Conservation (phyloP, 495 filamentous ascomycete species). For the Aspergillus mulundensis region DNA sequence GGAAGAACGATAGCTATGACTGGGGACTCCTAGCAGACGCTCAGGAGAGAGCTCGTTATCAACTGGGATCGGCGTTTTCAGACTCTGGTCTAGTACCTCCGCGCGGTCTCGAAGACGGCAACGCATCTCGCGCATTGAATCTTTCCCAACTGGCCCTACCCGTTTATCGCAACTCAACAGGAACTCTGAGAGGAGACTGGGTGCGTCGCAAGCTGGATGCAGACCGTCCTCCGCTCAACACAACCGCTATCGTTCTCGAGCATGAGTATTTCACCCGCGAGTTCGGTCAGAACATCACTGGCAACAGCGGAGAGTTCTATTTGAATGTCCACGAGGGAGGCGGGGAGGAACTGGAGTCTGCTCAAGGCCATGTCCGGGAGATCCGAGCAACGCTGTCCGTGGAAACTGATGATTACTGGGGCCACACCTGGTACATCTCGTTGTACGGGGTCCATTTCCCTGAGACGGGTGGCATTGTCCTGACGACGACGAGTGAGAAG, state of each 20-base stretch:
- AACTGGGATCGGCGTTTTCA: slow-evolving; percentile 43
- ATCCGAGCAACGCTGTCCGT: slow-evolving; percentile 64
- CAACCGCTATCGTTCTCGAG: slow-evolving; percentile 44
- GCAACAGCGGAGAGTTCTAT: slow-evolving; percentile 44
- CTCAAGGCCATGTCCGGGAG: slow-evolving; percentile 47
- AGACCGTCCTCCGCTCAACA: slow-evolving; percentile 44
- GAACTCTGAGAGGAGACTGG: slow-evolving; percentile 73
- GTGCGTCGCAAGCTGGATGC: slow-evolving; percentile 49
- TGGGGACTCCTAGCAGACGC: slow-evolving; percentile 63
- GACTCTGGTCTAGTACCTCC: slow-evolving; percentile 32
- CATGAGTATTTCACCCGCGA: slow-evolving; percentile 50
- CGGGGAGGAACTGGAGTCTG: slow-evolving; percentile 30
- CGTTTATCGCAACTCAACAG: slow-evolving; percentile 78
- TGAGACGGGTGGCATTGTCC: slow-evolving; percentile 64
- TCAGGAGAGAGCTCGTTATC: slow-evolving; percentile 50
- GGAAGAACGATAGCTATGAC: slow-evolving; percentile 65
- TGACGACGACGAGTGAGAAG: slow-evolving; percentile 88
- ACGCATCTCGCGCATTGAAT: slow-evolving; percentile 38
- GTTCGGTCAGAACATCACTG: slow-evolving; percentile 68
- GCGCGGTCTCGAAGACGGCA: slow-evolving; percentile 33
- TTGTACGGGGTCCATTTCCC: slow-evolving; percentile 83
- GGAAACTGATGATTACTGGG: slow-evolving; percentile 61
- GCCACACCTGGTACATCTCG: slow-evolving; percentile 68
- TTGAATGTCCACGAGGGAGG: slow-evolving; percentile 42
- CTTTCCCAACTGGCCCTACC: slow-evolving; percentile 42